A percentile compares a stretch with the other conserved stretches of the same genome.
phyloP scores from a whole-genome alignment of 495 filamentous ascomycete genomes.

The Aspergillus heteromorphus region DNA sequence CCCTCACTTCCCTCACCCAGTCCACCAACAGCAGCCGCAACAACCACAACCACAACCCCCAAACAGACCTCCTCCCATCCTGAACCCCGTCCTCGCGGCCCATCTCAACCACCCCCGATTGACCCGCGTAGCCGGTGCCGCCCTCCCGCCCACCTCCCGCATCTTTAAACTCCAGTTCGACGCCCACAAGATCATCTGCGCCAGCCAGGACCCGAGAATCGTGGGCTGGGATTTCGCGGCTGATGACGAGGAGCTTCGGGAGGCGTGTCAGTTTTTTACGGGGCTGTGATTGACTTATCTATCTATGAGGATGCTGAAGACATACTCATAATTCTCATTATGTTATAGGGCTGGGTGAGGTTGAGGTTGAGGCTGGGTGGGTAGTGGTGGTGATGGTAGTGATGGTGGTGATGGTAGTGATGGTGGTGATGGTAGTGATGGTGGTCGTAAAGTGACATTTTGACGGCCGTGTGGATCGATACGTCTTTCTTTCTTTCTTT shows the following conservation, averaged over 20 bases:
- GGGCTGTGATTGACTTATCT: constrained; percentile 21
- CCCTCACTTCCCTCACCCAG: background rate
- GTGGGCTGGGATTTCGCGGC: constrained; percentile 98
- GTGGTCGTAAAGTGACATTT: no score
- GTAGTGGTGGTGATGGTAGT: no score
- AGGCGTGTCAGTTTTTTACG: constrained; percentile 72
- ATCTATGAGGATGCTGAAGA: background rate
- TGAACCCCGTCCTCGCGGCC: constrained; percentile 8
- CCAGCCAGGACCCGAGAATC: constrained; percentile 82
- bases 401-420: no score
- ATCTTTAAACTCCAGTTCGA: constrained; percentile 99
- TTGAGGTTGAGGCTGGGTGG: no score
- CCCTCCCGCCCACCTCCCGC: constrained; percentile 43
- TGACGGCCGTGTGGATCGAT: no score
- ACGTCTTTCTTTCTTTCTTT: no score
- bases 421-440: no score
- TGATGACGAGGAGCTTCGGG: constrained; percentile 76
- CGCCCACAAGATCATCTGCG: constrained; percentile 87
- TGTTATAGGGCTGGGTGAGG: no score
- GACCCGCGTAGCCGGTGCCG: background rate
- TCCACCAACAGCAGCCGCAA: constrained; percentile 7
- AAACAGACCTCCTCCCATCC: constrained; percentile 11
- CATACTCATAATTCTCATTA: no score
- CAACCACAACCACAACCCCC: no score
- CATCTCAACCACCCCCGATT: constrained; percentile 17